Evolutionary conservation across 768 basidiomycete genomes (phyloP), one percentile per base, ranked within the genome.

Genomic region (Trametes cingulata): DNA sequence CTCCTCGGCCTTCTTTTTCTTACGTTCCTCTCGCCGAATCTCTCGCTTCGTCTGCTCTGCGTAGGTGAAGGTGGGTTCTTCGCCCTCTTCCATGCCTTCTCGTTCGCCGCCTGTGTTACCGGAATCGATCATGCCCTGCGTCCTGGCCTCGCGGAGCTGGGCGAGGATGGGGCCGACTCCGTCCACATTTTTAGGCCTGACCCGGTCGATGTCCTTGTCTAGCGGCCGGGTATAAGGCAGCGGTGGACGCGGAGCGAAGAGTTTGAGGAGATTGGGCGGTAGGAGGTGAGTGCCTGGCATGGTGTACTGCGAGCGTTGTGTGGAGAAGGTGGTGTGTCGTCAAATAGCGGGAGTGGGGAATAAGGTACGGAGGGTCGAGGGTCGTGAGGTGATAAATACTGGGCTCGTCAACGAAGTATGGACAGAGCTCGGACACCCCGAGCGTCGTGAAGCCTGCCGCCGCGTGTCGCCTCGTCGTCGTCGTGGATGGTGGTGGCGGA

Each of bases 241-340:
- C 2, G 89, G 91, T 1, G 96, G 93, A 7, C 97, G 86, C 4
- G 97, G 95, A 0, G 93, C 89, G 73, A 98, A 99, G 65, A 98
- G 88, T 73, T 96, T 95, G 73, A 98, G 87, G 52, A 99, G 85
- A 75, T 98, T 97, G 3, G 94, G 94, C 3, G 96, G 96, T 22
- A 99, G 83, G 22, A 95, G 81, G 76, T 95, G 92, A 3, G 93
- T 94, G 48, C 90, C 90, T 10, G 80, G 80, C 80, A 81, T 81
- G 61, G 39, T 64, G 64, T 48, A 24, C 4, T 22, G 58, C 29
- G 17, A 25, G 36, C 43, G 57, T 29, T 47, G 36, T 55, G 47
- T 27, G 17, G 13, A 24, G 13, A n/a, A 25, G 29, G 51, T 20
- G 7, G 59, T 4, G 58, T 0, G 37, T 41, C 25, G 56, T 58